A percentile compares a stretch with the other conserved stretches of the same genome.
These are phyloP conservation scores for Physcomitrium patens DNA, from an alignment of 225 moss, liverwort and hornwort genomes.

Conservation along the genomic window DNA sequence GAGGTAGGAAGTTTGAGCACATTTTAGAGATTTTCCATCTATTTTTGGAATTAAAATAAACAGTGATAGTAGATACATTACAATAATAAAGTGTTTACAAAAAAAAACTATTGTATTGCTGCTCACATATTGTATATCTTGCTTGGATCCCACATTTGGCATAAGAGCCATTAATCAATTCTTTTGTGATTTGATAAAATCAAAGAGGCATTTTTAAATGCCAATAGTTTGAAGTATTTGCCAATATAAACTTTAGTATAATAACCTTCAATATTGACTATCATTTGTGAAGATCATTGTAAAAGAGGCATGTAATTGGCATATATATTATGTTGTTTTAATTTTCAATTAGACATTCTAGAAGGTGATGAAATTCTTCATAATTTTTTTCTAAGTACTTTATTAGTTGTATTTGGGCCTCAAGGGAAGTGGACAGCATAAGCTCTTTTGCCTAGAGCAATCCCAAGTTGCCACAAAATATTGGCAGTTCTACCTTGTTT, in stretches of 20 bases:
- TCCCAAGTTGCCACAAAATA: not conserved
- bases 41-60: too few species aligned
- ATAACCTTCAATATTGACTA: not conserved
- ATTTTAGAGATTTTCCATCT: too few species aligned
- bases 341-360: conserved; percentile 48
- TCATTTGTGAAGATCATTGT: too few species aligned
- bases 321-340: conserved; percentile 44
- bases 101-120: not conserved
- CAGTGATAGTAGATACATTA: too few species aligned
- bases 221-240: too few species aligned
- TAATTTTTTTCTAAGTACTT: conserved; percentile 45
- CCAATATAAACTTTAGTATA: not conserved
- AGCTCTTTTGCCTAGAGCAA: conserved; percentile 37
- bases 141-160: not conserved
- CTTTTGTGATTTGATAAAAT: not conserved
- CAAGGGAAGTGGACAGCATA: conserved; percentile 42
- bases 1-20: too few species aligned
- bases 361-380: conserved; percentile 40
- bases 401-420: conserved; percentile 37
- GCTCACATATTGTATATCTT: not conserved
- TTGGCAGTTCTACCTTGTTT: conserved; percentile 20
- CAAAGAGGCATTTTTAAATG: not conserved
- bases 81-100: too few species aligned
- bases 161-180: not conserved
- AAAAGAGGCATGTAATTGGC: conserved; percentile 29